Base-by-base conservation (phyloP, 2,329 filamentous ascomycete species). In the Davidsoniella eucalypti region DNA sequence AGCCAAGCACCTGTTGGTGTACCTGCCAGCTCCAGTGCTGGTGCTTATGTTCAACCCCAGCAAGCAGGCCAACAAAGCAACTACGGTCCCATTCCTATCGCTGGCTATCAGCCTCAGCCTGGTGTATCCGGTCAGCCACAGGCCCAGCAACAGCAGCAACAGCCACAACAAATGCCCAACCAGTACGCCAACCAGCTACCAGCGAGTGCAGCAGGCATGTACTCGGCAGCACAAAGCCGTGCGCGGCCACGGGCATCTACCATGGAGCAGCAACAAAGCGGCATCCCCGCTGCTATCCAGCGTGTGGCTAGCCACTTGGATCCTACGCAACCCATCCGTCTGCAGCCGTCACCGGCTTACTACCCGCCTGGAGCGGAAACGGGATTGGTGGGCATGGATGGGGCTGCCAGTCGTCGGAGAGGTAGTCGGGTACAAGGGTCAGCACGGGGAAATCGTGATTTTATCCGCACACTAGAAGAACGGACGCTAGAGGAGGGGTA, bases 291-390 rank as follows among this genome's bases (percentile, higher is more conserved):
- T 12, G 82, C 88, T 2, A 86, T 98, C 52, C 92, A 98, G 65
- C 76, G 92, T 58, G 92, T 98, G 18, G 92, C 92, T 40, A 94
- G 87, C 62, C 90, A 96, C 64, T 75, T 98, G 42, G 92, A 98
- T 61, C 92, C 92, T 1, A 96, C 80, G 58, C 85, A 88, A 54
- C 92, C 92, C 0, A 96, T 98, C 59, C 78, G 92, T 46, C 67
- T 96, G 51, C 92, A 98, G 62, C 92, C 92, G 2, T 95, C 87
- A 58, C 92, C 92, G 4, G 92, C 92, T 1, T 98, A 98, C 65
- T 98, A 96, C 59, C 92, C 92, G 9, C 92, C 92, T 17, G 85
- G 90, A 2, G 80, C 96, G 56, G 51, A 53, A 21, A 53, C 47
- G 9, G 85, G 87, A 8, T 80, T 86, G 58, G 73, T 78, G 17